These are phyloP conservation scores for Orobanche coerulescens DNA, from an alignment of 257 asterid genomes.

Conservation along the genomic window DNA sequence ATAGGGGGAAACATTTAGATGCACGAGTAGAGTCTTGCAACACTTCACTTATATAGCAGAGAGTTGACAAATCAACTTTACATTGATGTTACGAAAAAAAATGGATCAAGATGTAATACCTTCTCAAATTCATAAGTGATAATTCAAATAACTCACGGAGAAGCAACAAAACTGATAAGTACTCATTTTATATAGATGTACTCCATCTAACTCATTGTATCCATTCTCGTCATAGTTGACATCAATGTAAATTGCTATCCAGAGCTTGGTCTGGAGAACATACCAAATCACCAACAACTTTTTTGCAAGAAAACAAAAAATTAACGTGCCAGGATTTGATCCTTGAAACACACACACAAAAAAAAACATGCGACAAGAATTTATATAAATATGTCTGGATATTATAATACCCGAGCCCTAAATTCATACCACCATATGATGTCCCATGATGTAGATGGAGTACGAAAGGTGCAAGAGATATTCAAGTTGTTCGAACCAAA, in stretches of 20 bases:
- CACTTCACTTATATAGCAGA: slow-evolving; percentile 8
- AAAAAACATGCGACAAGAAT: background rate
- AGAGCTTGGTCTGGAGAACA: background rate
- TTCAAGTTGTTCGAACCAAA: background rate
- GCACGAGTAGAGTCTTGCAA: background rate
- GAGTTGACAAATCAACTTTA: background rate
- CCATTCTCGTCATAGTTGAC: background rate
- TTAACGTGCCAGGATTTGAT: background rate
- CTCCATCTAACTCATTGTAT: background rate
- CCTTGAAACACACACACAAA: background rate
- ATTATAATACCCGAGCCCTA: background rate
- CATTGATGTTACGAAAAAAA: too few species aligned
- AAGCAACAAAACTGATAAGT: background rate
- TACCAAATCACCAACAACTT: background rate
- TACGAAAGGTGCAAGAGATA: background rate
- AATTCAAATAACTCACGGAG: background rate
- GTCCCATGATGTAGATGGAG: background rate
- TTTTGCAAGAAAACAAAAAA: background rate
- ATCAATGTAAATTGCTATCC: background rate
- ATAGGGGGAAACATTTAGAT: background rate
- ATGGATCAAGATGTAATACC: background rate
- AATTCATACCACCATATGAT: too few species aligned
- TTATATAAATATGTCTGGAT: background rate
- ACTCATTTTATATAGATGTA: slow-evolving; percentile 4
- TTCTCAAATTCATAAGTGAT: background rate